A percentile compares a stretch with the other conserved stretches of the same genome.
Evolutionary conservation across 768 basidiomycete species (phyloP).

Genomic region (Clathrus columnatus): DNA sequence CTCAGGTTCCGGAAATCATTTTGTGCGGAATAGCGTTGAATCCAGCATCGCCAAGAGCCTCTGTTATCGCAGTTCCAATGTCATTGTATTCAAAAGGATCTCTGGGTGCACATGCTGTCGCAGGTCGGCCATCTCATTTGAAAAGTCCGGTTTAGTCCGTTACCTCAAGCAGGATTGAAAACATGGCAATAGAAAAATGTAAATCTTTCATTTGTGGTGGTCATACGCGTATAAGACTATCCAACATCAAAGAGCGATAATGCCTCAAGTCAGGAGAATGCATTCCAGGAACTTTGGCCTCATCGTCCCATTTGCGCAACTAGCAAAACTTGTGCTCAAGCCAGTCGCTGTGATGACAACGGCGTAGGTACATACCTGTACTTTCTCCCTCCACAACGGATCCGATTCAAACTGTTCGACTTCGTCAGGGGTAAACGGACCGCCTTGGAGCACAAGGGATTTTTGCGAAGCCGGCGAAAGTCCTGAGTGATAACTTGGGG

Average conservation of each 20-base stretch:
- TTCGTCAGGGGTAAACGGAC: conserved; percentile 9
- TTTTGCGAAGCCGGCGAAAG: conserved; percentile 4
- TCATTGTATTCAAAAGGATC: no score
- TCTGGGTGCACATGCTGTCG: no score
- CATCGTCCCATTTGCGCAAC: conserved; percentile 12
- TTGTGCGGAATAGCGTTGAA: no score
- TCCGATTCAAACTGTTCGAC: conserved; percentile 12
- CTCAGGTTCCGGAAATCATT: no score
- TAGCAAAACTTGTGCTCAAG: background rate
- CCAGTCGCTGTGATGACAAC: background rate
- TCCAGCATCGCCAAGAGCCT: no score
- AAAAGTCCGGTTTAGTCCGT: background rate
- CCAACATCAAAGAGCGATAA: conserved; percentile 7
- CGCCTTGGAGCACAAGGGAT: conserved; percentile 9
- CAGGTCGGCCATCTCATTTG: background rate
- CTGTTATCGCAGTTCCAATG: no score
- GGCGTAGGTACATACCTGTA: background rate
- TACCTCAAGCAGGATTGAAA: background rate
- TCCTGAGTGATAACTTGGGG: background rate
- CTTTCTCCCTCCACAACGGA: conserved; percentile 11
- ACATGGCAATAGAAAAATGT: background rate
- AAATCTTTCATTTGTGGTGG: conserved; percentile 12
- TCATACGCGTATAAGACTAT: background rate
- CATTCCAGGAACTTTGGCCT: conserved; percentile 9
- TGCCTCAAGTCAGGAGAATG: conserved; percentile 2